These are phyloP conservation scores for Erodium texanum DNA, from an alignment of 441 rosid species.

Conservation along the genomic window DNA sequence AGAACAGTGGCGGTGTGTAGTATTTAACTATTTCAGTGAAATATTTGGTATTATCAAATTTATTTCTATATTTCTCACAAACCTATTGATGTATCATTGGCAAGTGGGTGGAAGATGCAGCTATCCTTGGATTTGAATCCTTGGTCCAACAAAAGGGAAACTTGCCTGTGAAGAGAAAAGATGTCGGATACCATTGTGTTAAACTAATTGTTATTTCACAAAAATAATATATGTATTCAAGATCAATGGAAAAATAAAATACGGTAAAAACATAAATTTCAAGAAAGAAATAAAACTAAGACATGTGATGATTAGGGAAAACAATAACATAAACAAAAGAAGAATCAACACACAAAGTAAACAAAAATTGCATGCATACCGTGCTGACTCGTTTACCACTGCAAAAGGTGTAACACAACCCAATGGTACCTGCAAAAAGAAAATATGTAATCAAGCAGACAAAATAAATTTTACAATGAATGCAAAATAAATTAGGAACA, in stretches of 20 bases:
- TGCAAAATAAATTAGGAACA: no score
- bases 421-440: conserved; percentile 48
- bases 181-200: neutral
- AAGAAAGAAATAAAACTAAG: neutral
- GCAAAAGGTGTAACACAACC: conserved; percentile 92
- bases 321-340: neutral
- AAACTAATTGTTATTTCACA: neutral
- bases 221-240: neutral
- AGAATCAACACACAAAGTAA: neutral
- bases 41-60: neutral
- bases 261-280: neutral
- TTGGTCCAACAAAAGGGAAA: conserved; percentile 67
- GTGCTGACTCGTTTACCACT: conserved; percentile 60
- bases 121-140: conserved; percentile 46
- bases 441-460: neutral
- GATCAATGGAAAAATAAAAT: neutral
- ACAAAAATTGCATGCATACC: conserved; percentile 35
- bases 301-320: neutral
- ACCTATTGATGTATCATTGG: conserved; percentile 73
- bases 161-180: conserved; percentile 40
- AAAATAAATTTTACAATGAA: neutral
- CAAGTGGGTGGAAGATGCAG: conserved; percentile 84
- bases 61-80: conserved; percentile 19
- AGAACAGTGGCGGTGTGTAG: neutral
- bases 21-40: neutral